Conservation (phyloP, 352 stramenopile genomes). For the Phytophthora aleatoria region DNA sequence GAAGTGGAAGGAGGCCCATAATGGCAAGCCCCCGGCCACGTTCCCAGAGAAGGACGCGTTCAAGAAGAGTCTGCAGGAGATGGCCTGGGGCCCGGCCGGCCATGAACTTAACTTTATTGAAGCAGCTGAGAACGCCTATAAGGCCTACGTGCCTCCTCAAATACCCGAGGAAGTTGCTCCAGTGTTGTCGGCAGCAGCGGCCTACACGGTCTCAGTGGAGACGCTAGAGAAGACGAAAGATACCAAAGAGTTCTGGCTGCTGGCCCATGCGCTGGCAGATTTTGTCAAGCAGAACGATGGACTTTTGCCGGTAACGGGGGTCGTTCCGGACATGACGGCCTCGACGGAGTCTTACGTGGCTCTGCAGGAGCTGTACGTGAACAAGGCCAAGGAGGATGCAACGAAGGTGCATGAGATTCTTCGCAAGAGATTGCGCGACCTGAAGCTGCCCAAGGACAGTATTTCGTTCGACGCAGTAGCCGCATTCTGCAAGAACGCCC, state of each 20-base stretch:
- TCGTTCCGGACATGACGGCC: conserved; percentile 97
- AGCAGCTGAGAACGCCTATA: conserved; percentile 92
- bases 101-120: conserved; percentile 97
- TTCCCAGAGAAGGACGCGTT: conserved; percentile 93
- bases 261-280: conserved; percentile 70
- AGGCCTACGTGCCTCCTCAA: conserved; percentile 86
- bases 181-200: conserved; percentile 52
- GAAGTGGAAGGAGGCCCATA: conserved; percentile 58
- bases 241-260: conserved; percentile 80
- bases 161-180: conserved; percentile 82
- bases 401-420: conserved; percentile 44
- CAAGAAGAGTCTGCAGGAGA: conserved; percentile 68
- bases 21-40: conserved; percentile 58
- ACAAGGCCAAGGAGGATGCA: conserved; percentile 86
- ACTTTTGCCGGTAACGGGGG: conserved; percentile 86
- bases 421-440: conserved; percentile 29
- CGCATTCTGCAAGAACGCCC: conserved; percentile 94
- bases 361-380: conserved; percentile 94
- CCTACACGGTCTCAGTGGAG: conserved; percentile 25
- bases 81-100: conserved; percentile 52
- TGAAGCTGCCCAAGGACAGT: conserved; percentile 37
- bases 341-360: conserved; percentile 94
- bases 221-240: conserved; percentile 42
- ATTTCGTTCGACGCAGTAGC: conserved; percentile 74
- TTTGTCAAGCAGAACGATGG: conserved; percentile 80